Conservation (phyloP, 2,329 filamentous ascomycete genomes). For the Metarhizium album region DNA sequence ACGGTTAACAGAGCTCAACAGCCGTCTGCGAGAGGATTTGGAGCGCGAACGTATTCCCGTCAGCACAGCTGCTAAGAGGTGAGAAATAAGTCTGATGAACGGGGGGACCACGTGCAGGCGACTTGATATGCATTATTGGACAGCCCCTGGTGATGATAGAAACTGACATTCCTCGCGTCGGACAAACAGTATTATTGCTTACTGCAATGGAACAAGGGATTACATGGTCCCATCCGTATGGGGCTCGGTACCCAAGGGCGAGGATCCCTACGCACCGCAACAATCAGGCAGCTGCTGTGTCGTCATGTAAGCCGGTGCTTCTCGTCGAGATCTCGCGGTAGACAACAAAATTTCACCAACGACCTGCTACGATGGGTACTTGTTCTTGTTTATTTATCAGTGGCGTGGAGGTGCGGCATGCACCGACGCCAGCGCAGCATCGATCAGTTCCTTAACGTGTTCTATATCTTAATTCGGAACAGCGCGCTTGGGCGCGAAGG, state of each 20-base stretch:
- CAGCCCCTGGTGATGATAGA: neutral
- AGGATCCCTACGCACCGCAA: constrained; percentile 97
- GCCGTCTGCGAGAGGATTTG: constrained; percentile 87
- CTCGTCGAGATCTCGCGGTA: constrained; percentile 2
- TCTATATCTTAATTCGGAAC: constrained; percentile 5
- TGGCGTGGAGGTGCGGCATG: neutral
- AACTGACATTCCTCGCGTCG: neutral
- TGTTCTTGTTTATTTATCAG: constrained; percentile 4
- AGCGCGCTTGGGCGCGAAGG: neutral
- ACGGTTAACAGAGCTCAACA: constrained; percentile 92
- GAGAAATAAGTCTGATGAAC: constrained; percentile 21
- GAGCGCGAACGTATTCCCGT: constrained; percentile 93
- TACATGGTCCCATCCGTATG: constrained; percentile 98
- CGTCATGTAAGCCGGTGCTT: constrained; percentile 59
- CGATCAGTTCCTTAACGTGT: constrained; percentile 3
- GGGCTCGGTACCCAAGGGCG: constrained; percentile 86
- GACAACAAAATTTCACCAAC: constrained; percentile 4
- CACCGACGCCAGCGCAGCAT: neutral
- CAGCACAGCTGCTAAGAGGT: constrained; percentile 85
- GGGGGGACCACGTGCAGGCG: neutral
- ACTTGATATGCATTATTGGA: neutral
- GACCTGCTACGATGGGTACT: constrained; percentile 5
- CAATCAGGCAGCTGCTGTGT: constrained; percentile 87
- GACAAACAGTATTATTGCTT: constrained; percentile 75
- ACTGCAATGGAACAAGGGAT: constrained; percentile 95